A percentile compares a stretch with the other conserved stretches of the same genome.
phyloP scores from a whole-genome alignment of 1,284 basidiomycete species.

The Athelia sp. region DNA sequence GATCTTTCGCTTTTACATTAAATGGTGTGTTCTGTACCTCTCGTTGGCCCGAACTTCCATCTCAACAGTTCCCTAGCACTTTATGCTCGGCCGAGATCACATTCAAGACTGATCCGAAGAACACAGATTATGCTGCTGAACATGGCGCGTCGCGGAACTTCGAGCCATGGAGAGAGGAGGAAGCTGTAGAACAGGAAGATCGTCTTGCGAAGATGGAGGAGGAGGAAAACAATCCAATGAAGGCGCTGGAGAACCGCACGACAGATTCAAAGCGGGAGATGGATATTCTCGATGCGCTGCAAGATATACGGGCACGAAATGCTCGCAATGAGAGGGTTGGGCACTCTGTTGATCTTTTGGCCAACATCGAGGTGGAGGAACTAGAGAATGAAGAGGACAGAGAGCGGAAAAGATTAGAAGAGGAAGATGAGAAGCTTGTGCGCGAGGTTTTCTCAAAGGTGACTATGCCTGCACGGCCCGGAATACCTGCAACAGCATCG shows the following conservation, averaged over 20 bases:
- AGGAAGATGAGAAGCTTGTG: slow-evolving; percentile 90
- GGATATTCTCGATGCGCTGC: slow-evolving; percentile 95
- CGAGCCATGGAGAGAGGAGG: slow-evolving; percentile 86
- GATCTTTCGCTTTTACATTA: slow-evolving; percentile 85
- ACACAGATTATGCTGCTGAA: slow-evolving; percentile 90
- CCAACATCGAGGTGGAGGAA: slow-evolving; percentile 53
- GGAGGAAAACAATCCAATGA: slow-evolving; percentile 96
- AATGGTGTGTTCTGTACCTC: slow-evolving; percentile 47
- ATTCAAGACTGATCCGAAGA: slow-evolving; percentile 99
- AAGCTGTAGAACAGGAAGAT: slow-evolving; percentile 70
- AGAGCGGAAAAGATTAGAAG: slow-evolving; percentile 64
- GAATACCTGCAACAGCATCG: slow-evolving; percentile 20
- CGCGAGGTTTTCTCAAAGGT: slow-evolving; percentile 83
- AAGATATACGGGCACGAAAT: slow-evolving; percentile 92
- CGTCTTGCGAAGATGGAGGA: slow-evolving; percentile 75
- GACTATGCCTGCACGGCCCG: slow-evolving; percentile 28
- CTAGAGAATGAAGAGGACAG: slow-evolving; percentile 67
- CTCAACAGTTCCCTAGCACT: slow-evolving; percentile 47
- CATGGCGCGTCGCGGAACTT: slow-evolving; percentile 94
- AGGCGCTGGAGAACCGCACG: slow-evolving; percentile 88
- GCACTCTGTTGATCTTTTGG: slow-evolving; percentile 58
- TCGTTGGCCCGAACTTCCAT: not conserved
- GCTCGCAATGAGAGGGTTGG: slow-evolving; percentile 85
- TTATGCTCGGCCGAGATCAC: slow-evolving; percentile 97
- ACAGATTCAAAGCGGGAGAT: slow-evolving; percentile 94